Conservation (phyloP, 108 stramenopile species). For the Nitzschia sp. region DNA sequence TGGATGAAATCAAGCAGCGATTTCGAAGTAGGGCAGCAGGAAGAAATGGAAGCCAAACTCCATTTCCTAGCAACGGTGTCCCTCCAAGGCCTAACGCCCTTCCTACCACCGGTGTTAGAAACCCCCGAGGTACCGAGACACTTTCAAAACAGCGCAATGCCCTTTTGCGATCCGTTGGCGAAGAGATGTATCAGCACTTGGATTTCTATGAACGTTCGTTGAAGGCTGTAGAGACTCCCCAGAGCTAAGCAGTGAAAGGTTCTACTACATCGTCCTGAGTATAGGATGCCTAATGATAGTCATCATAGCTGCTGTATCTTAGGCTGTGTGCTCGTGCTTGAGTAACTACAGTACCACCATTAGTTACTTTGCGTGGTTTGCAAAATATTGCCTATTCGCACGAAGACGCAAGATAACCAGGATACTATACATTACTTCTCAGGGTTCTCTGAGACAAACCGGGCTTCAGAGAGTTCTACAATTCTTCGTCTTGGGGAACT, state of each 20-base stretch:
- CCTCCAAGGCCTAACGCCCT: neutral
- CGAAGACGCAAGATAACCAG: too few relatives aligned
- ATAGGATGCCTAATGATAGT: too few relatives aligned
- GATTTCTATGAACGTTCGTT: conserved; percentile 74
- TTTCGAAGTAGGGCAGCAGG: conserved; percentile 60
- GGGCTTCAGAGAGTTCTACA: neutral
- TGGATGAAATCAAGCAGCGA: conserved; percentile 64
- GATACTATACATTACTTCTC: too few relatives aligned
- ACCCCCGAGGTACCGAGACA: neutral
- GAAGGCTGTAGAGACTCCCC: conserved; percentile 47
- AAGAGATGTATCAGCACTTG: conserved; percentile 72
- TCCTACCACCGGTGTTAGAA: neutral
- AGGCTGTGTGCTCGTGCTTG: too few relatives aligned
- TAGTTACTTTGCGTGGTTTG: too few relatives aligned
- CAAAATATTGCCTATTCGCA: too few relatives aligned
- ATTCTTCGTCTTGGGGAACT: neutral
- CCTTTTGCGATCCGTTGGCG: conserved; percentile 45
- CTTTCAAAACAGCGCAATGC: conserved; percentile 12
- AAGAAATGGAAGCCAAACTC: neutral
- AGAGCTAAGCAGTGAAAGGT: neutral
- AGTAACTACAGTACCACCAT: too few relatives aligned
- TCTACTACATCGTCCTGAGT: too few relatives aligned
- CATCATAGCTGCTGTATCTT: too few relatives aligned
- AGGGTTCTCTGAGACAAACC: too few relatives aligned
- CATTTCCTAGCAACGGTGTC: neutral